Evolutionary conservation across 306 rosid genomes (phyloP).

Genomic region (Datisca glomerata): DNA sequence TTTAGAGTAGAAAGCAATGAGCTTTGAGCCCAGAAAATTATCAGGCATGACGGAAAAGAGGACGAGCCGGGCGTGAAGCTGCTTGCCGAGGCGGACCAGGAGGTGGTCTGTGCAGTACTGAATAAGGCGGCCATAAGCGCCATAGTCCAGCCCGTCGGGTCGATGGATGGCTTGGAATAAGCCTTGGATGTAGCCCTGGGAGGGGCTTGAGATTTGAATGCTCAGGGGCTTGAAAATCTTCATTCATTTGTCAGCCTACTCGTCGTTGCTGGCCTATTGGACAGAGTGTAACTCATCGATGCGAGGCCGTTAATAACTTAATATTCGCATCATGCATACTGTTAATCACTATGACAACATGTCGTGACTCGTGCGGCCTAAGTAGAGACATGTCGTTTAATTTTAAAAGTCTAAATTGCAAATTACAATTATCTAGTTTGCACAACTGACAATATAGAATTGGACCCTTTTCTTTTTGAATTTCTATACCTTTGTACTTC

Average conservation of each 20-base stretch:
- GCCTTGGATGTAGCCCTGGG: conserved; percentile 18
- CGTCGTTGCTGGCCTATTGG: neutral
- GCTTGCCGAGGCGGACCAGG: conserved; percentile 50
- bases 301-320: neutral
- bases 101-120: conserved; percentile 45
- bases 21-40: conserved; percentile 81
- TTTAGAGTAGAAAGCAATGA: conserved; percentile 43
- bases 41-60: conserved; percentile 47
- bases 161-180: conserved; percentile 14
- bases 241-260: conserved; percentile 24
- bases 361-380: neutral
- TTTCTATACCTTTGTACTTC: too few species aligned
- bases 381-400: neutral
- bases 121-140: conserved; percentile 54
- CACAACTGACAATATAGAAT: too few species aligned
- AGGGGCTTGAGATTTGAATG: conserved; percentile 15
- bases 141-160: conserved; percentile 24
- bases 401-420: too few species aligned
- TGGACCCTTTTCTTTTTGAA: too few species aligned
- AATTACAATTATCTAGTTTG: too few species aligned
- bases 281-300: too few species aligned
- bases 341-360: neutral
- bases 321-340: neutral
- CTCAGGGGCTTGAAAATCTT: conserved; percentile 21
- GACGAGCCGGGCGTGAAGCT: conserved; percentile 73